A percentile compares a stretch with the other conserved stretches of the same genome.
These are phyloP conservation scores for Xylaria arbuscula DNA, from an alignment of 2,329 filamentous ascomycete genomes.

Conservation along the genomic window DNA sequence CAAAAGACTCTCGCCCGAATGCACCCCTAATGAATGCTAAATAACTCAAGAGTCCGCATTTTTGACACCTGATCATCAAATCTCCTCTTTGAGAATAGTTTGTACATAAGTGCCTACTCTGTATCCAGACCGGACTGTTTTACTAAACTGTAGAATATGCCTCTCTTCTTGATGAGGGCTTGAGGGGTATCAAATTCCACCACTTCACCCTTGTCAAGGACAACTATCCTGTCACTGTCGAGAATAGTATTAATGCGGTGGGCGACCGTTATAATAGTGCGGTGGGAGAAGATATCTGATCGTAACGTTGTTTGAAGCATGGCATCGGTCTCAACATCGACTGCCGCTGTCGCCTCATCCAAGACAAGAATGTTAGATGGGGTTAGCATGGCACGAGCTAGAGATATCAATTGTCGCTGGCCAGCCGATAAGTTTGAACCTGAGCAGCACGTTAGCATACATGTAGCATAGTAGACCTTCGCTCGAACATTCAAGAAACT, in stretches of 20 bases:
- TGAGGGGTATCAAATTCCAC: conserved; percentile 91
- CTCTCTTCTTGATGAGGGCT: conserved; percentile 78
- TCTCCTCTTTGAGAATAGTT: neutral
- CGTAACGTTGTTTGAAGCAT: conserved; percentile 73
- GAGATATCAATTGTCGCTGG: conserved; percentile 91
- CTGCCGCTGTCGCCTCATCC: conserved; percentile 90
- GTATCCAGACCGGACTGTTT: conserved; percentile 84
- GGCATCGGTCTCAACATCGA: conserved; percentile 75
- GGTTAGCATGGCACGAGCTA: conserved; percentile 92
- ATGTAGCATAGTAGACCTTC: conserved; percentile 37
- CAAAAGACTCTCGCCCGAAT: neutral
- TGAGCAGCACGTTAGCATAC: conserved; percentile 52
- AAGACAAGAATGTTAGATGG: conserved; percentile 97
- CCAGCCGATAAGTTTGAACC: conserved; percentile 96
- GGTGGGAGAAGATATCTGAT: conserved; percentile 79
- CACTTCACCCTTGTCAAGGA: conserved; percentile 89
- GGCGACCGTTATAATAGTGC: conserved; percentile 97
- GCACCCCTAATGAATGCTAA: conserved; percentile 6
- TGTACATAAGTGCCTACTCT: conserved; percentile 49
- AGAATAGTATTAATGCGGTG: conserved; percentile 99
- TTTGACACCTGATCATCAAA: conserved; percentile 2
- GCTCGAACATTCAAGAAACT: conserved; percentile 45
- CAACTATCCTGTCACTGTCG: conserved; percentile 87
- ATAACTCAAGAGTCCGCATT: conserved; percentile 3
- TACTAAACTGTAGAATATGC: conserved; percentile 89